Conservation (phyloP, 495 filamentous ascomycete genomes). For the Talaromyces nanjingensis region DNA sequence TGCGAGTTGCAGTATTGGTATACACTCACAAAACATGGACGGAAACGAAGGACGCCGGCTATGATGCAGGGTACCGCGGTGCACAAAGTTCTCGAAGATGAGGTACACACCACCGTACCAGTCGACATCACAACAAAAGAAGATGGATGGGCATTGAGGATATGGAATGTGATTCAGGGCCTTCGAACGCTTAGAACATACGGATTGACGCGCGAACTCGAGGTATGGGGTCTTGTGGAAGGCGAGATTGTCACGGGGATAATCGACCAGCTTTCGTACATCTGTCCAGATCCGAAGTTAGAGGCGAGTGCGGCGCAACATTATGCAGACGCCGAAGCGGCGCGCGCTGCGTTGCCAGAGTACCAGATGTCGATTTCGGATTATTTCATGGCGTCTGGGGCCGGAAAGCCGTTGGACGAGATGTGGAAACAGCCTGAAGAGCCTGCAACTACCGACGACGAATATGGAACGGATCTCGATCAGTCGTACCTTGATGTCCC, state of each 20-base stretch:
- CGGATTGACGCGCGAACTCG: conserved; percentile 81
- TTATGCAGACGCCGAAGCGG: conserved; percentile 29
- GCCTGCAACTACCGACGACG: conserved; percentile 6
- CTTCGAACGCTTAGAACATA: conserved; percentile 66
- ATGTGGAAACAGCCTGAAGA: conserved; percentile 11
- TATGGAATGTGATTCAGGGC: conserved; percentile 93
- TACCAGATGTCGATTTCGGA: conserved; percentile 50
- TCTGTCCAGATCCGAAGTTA: conserved; percentile 63
- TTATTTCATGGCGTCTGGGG: conserved; percentile 37
- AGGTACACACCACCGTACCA: conserved; percentile 69
- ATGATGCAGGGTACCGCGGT: conserved; percentile 77
- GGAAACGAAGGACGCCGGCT: conserved; percentile 62
- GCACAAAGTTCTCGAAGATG: conserved; percentile 76
- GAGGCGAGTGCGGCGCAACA: conserved; percentile 43
- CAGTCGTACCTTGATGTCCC: conserved; percentile 20
- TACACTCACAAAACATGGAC: conserved; percentile 68
- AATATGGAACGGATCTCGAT: conserved; percentile 16
- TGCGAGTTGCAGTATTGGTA: conserved; percentile 95
- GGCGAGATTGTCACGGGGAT: conserved; percentile 82
- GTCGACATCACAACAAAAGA: conserved; percentile 70
- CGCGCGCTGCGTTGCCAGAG: conserved; percentile 32
- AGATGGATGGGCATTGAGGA: conserved; percentile 70
- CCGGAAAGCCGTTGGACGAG: conserved; percentile 30
- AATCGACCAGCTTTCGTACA: conserved; percentile 79
- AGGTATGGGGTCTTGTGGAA: conserved; percentile 85